These are phyloP conservation scores for Nematocida sp. DNA, from an alignment of 371 early-diverging fungal genomes.

Conservation along the genomic window DNA sequence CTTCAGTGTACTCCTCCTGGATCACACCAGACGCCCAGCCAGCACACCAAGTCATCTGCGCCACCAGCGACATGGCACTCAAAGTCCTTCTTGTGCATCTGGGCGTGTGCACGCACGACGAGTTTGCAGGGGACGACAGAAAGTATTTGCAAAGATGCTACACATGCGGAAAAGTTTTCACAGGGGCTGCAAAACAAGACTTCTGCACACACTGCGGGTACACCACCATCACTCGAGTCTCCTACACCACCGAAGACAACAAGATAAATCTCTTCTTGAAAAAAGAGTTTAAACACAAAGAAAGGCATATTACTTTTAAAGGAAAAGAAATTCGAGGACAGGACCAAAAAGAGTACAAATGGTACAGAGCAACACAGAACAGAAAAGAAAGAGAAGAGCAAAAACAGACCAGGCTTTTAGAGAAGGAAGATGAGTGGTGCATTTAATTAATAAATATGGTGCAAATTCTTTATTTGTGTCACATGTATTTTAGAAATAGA, in stretches of 20 bases:
- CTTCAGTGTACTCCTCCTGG: conserved; percentile 23
- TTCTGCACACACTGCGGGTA: conserved; percentile 46
- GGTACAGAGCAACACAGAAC: conserved; percentile 25
- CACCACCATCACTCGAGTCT: conserved; percentile 15
- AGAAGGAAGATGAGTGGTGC: not conserved
- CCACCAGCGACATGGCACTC: conserved; percentile 15
- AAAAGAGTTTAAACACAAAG: conserved; percentile 23
- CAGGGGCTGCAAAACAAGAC: conserved; percentile 11
- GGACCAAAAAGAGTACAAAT: conserved; percentile 49
- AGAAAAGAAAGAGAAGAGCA: not conserved
- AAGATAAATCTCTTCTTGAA: conserved; percentile 23
- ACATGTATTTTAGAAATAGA: conserved; percentile 42
- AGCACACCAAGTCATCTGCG: conserved; percentile 4
- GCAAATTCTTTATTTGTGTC: conserved; percentile 36
- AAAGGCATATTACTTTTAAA: not conserved
- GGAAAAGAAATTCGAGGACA: conserved; percentile 32
- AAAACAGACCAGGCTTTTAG: not conserved
- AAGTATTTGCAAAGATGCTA: conserved; percentile 47
- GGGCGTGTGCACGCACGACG: conserved; percentile 26
- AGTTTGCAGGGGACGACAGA: not conserved
- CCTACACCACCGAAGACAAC: conserved; percentile 18
- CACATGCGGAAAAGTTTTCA: conserved; percentile 42
- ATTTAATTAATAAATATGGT: not conserved
- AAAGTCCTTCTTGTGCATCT: not conserved
- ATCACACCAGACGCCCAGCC: not conserved